Evolutionary conservation across 495 filamentous ascomycete species (phyloP), one percentile per base, ranked within the genome.

Genomic region (Lentithecium fluviatile): DNA sequence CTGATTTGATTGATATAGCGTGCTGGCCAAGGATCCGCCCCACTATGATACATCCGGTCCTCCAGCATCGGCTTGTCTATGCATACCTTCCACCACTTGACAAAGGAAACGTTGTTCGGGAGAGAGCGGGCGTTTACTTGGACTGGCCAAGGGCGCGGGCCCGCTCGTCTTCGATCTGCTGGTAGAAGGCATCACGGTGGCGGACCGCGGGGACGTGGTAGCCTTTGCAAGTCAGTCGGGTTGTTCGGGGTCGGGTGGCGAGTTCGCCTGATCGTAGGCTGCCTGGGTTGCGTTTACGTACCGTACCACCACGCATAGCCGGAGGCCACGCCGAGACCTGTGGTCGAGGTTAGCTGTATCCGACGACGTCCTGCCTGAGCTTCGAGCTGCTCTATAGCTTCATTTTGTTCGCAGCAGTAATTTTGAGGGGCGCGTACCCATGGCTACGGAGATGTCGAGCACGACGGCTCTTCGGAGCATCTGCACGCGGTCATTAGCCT

Each of bases 291-390:
- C 48, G 6, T 10, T 57, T 75, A 87, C 84, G 62, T 84, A 87
- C 83, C 87, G 76, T 90, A 92, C 88, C 89, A 92, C 76, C 80
- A 92, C 72, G 83, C 78, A 76, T 88, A 91, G 69, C 86, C 88
- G 73, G 82, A 80, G 59, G 86, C 80, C 63, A 79, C 80, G 64
- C 87, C 87, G 73, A 88, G 81, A 72, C 87, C 87, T 79, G 65
- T 21, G 15, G 34, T 45, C 29, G 21, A 36, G 37, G 50, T 52
- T 46, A 59, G 53, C 29, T 34, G 21, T 49, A 21, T 45, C 51
- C 40, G 17, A 32, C 12, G 6, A 32, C 19, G n/a, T 12, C 6
- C 38, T 17, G 13, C 20, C 15, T 25, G 46, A 51, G n/a, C 20
- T n/a, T 12, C 53, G 42, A 54, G 51, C 7, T 8, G 10, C 26